phyloP scores from a whole-genome alignment of 75 land plant genomes.

The Selaginella moellendorffii region DNA sequence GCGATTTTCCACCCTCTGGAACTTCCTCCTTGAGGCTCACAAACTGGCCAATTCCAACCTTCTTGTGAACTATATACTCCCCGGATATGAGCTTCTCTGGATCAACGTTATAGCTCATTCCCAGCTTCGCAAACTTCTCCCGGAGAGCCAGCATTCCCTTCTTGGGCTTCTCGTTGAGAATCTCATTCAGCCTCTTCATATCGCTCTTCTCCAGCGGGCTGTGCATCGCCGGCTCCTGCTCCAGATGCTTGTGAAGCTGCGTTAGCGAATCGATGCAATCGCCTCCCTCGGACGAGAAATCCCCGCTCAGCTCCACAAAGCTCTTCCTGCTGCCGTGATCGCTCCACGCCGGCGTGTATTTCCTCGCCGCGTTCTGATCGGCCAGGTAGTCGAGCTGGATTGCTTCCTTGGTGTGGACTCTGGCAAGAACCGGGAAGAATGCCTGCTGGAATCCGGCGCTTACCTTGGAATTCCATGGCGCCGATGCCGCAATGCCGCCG shows the following conservation, averaged over 20 bases:
- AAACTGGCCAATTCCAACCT: constrained; percentile 79
- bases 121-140: neutral
- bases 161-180: neutral
- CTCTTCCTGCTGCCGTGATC: too few relatives aligned
- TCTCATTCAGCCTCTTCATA: neutral
- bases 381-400: neutral
- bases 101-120: constrained; percentile 43
- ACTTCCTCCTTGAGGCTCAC: constrained; percentile 54
- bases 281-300: neutral
- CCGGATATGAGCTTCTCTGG: constrained; percentile 67
- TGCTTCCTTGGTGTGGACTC: neutral
- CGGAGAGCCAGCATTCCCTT: neutral
- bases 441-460: too few relatives aligned
- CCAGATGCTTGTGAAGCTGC: neutral
- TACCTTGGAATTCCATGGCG: too few relatives aligned
- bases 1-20: constrained; percentile 15
- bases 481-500: neutral
- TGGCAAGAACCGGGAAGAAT: too few relatives aligned
- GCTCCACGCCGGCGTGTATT: neutral
- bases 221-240: neutral
- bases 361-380: neutral
- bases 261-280: neutral
- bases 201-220: neutral
- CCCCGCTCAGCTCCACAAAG: too few relatives aligned
- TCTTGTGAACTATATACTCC: constrained; percentile 92